These are phyloP conservation scores for Hyaloscypha finlandica DNA, from an alignment of 495 filamentous ascomycete species.

Conservation along the genomic window DNA sequence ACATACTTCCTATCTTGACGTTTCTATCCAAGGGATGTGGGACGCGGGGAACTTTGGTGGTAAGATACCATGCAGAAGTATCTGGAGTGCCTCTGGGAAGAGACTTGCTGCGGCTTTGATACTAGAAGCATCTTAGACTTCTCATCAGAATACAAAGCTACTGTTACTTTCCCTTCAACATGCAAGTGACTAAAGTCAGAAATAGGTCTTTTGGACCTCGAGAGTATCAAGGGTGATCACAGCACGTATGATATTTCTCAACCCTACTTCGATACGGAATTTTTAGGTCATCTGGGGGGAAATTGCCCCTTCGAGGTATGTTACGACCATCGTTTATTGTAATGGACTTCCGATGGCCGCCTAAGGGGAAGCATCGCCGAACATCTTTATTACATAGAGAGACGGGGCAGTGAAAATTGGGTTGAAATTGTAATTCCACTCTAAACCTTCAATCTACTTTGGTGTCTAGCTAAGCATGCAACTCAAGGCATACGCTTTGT, in stretches of 20 bases:
- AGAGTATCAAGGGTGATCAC: too few species aligned
- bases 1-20: constrained; percentile 22
- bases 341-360: too few species aligned
- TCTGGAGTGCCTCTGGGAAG: constrained; percentile 22
- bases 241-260: too few species aligned
- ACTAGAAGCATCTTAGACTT: background rate
- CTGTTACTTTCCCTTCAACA: background rate
- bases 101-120: constrained; percentile 17
- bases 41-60: background rate
- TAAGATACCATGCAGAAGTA: constrained; percentile 23
- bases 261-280: too few species aligned
- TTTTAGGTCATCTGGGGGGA: too few species aligned
- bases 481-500: background rate
- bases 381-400: too few species aligned
- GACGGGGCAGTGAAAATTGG: too few species aligned
- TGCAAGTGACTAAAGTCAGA: background rate
- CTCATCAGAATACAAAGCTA: background rate
- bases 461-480: background rate
- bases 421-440: background rate
- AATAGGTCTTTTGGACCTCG: too few species aligned
- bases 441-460: background rate
- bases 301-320: too few species aligned
- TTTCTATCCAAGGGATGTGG: background rate
- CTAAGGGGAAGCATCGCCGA: too few species aligned
- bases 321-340: background rate